Conservation (phyloP, 164 flowering plant species). For the Dillenia turbinata region DNA sequence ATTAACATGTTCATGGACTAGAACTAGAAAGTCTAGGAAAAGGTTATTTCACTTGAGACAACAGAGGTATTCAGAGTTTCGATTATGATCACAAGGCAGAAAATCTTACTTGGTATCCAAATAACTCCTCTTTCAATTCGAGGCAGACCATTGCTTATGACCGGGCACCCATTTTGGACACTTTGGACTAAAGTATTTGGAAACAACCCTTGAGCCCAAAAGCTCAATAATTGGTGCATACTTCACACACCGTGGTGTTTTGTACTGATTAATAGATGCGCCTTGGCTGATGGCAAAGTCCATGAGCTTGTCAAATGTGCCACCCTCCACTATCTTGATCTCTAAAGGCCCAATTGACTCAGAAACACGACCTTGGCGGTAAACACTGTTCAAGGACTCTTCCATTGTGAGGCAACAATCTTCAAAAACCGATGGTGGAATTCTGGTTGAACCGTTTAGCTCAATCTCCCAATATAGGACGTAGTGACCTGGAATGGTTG, state of each 20-base stretch:
- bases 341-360: constrained; percentile 75
- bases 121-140: too few relatives aligned
- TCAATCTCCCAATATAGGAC: constrained; percentile 61
- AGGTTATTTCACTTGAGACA: too few relatives aligned
- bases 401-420: constrained; percentile 51
- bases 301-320: constrained; percentile 67
- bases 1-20: too few relatives aligned
- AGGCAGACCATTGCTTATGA: too few relatives aligned
- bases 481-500: constrained; percentile 65
- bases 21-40: too few relatives aligned
- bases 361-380: constrained; percentile 47
- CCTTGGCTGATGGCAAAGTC: constrained; percentile 56
- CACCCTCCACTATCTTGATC: constrained; percentile 50
- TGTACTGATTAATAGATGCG: constrained; percentile 74
- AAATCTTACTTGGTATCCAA: too few relatives aligned
- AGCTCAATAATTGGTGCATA: constrained; percentile 41
- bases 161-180: too few relatives aligned
- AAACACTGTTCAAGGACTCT: constrained; percentile 64
- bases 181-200: neutral
- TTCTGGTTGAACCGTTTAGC: constrained; percentile 3
- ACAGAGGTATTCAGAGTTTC: too few relatives aligned
- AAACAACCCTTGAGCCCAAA: constrained; percentile 39
- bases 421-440: constrained; percentile 29
- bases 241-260: constrained; percentile 70
- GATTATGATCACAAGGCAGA: too few relatives aligned